A percentile compares a stretch with the other conserved stretches of the same genome.
Evolutionary conservation across 2,329 filamentous ascomycete genomes (phyloP).

Genomic region (Dactylellina sp.): DNA sequence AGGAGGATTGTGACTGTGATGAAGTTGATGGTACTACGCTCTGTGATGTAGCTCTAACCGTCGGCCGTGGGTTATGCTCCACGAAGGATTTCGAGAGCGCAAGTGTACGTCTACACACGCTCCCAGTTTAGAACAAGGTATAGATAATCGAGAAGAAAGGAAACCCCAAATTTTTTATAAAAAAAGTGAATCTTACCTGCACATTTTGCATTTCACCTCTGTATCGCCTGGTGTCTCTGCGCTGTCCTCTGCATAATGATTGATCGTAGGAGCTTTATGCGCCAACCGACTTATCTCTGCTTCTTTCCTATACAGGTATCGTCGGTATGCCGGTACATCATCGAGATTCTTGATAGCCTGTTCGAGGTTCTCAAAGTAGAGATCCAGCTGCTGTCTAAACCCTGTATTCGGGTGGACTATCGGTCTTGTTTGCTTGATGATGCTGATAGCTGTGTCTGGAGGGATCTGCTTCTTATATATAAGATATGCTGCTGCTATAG

Average conservation of each 20-base stretch:
- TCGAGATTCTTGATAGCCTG: constrained; percentile 74
- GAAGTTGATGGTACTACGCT: constrained; percentile 1
- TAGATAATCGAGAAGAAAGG: no score
- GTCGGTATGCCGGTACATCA: constrained; percentile 80
- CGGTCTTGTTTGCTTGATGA: constrained; percentile 77
- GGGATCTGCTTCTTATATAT: constrained; percentile 72
- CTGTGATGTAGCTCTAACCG: constrained; percentile 39
- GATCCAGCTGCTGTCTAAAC: constrained; percentile 86
- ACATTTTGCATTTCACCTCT: constrained; percentile 89
- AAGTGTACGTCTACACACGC: constrained; percentile 63
- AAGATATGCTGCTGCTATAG: constrained; percentile 84
- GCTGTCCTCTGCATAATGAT: constrained; percentile 80
- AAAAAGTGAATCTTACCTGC: constrained; percentile 69
- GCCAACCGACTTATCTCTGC: constrained; percentile 76
- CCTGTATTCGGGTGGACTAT: constrained; percentile 90
- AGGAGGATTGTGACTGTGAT: constrained; percentile 65
- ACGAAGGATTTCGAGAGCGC: constrained; percentile 63
- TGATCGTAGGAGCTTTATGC: constrained; percentile 83
- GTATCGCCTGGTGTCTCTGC: constrained; percentile 64
- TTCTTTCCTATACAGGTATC: constrained; percentile 77
- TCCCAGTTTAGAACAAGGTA: constrained; percentile 15
- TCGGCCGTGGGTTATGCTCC: constrained; percentile 63
- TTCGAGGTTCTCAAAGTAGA: constrained; percentile 89
- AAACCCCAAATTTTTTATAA: constrained; percentile 26
- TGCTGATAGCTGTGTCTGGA: constrained; percentile 73